Percentiles rank a stretch among this genome's conserved stretches.
Evolutionary conservation across 768 basidiomycete genomes (phyloP).

Genomic region (Cubamyces sp.): DNA sequence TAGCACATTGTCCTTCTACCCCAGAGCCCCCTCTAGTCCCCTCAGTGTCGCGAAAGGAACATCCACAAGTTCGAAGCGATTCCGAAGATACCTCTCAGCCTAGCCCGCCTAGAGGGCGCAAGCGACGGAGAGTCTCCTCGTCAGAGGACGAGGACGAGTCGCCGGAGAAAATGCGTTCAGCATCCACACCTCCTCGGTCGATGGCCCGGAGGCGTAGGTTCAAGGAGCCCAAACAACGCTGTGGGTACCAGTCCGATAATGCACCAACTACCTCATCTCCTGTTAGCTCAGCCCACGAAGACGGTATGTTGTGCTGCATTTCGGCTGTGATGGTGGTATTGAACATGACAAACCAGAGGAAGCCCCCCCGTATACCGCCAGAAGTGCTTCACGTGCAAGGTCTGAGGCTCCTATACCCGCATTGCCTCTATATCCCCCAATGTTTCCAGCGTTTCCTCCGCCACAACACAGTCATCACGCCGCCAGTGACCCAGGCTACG

Average conservation of each 20-base stretch:
- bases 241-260: slow-evolving; percentile 8
- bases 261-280: slow-evolving; percentile 16
- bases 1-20: background rate
- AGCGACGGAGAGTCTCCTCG: slow-evolving; percentile 19
- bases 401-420: slow-evolving; percentile 9
- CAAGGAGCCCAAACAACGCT: background rate
- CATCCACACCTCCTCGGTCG: background rate
- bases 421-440: slow-evolving; percentile 3
- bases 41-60: background rate
- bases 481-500: background rate
- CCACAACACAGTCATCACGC: background rate
- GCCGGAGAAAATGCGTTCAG: background rate
- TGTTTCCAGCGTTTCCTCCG: background rate
- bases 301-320: slow-evolving; percentile 14
- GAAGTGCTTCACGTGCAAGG: background rate
- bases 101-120: slow-evolving; percentile 4
- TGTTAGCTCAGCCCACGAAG: slow-evolving; percentile 1
- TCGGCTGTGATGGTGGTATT: background rate
- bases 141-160: slow-evolving; percentile 8
- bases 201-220: background rate
- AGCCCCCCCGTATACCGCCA: background rate
- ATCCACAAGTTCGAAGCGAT: background rate
- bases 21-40: background rate
- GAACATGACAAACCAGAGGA: background rate
- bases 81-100: slow-evolving; percentile 3